Percentiles rank a stretch among this genome's conserved stretches.
phyloP scores from a whole-genome alignment of 2,329 filamentous ascomycete species.

The Hymenoscyphus albidus region DNA sequence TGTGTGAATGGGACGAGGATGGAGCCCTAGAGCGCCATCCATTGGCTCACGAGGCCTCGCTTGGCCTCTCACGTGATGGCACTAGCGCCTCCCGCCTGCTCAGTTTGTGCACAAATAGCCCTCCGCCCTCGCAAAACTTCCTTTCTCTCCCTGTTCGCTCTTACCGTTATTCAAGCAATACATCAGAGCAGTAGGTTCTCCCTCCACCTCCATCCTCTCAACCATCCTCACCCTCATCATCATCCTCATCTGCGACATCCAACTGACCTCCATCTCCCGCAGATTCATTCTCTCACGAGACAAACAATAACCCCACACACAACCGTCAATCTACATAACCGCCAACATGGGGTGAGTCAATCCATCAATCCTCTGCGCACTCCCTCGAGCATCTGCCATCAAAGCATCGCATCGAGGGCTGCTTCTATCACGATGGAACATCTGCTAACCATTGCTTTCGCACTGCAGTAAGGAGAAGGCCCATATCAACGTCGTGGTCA shows the following conservation, averaged over 20 bases:
- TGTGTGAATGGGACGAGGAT: not conserved
- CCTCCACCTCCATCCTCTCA: not conserved
- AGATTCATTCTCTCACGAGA: constrained; percentile 29
- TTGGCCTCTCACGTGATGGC: not conserved
- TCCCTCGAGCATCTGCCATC: constrained; percentile 14
- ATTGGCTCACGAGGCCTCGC: constrained; percentile 5
- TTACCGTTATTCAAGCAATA: constrained; percentile 36
- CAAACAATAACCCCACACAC: constrained; percentile 22
- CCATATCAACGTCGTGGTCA: constrained; percentile 98
- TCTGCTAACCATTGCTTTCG: constrained; percentile 25
- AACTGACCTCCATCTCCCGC: constrained; percentile 20
- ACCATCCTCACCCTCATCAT: constrained; percentile 11
- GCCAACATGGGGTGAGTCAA: constrained; percentile 36
- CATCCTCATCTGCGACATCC: not conserved
- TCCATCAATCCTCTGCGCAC: constrained; percentile 3
- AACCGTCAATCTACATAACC: constrained; percentile 28
- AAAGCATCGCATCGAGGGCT: constrained; percentile 19
- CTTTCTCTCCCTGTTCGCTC: constrained; percentile 23
- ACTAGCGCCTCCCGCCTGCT: not conserved
- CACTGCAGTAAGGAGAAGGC: constrained; percentile 81
- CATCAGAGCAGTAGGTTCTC: constrained; percentile 31
- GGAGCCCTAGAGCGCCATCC: not conserved
- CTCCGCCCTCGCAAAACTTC: constrained; percentile 1
- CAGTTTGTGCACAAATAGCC: not conserved
- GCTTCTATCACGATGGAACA: constrained; percentile 18